Base-by-base conservation (phyloP, 345 rosid species). In the Salix dunnii region DNA sequence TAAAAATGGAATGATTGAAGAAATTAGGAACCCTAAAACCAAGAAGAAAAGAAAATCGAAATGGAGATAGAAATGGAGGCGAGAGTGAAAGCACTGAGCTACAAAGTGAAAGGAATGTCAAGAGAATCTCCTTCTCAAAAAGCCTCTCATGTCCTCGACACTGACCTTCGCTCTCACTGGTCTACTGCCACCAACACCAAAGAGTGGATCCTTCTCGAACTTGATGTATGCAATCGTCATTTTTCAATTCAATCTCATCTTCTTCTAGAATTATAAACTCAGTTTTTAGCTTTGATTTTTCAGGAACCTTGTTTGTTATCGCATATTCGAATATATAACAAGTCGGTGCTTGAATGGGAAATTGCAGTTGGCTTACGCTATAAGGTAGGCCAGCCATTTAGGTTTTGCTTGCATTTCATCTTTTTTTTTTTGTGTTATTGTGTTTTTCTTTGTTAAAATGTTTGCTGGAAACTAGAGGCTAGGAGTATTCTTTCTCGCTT, bases 311-410 rank as follows among this genome's bases (percentile, higher is more conserved):
- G 97, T 84, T 82, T 92, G 65, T 77, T 92, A 33, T 92, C 97
- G 28, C 93, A 91, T 78, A 70, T 92, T 55, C 84, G 93, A 74
- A 88, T 92, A 68, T 90, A 90, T 75, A 92, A 92, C 77, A 92
- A 92, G 87, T 92, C 97, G 13, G 97, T 92, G 4, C 93, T 92
- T 67, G 97, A 92, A 80, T 92, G 97, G 97, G 97, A 92, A 83
- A 92, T 90, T 33, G 79, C 90, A 21, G 97, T 85, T 68, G 97
- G 97, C 74, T 87, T 92, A 82, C 90, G 90, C 20, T 90, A 87
- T 81, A 92, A 92, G 95, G 95, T 92, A 79, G 30, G 82, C 28
- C 80, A n/a, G 69, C 74, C 25, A 46, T 60, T 21, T 55, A 38
- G 5, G 16, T 65, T 61, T 42, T 51, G 28, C 27, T 65, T 33